phyloP scores from a whole-genome alignment of 2,329 filamentous ascomycete species.

The Aspergillus uvarum region DNA sequence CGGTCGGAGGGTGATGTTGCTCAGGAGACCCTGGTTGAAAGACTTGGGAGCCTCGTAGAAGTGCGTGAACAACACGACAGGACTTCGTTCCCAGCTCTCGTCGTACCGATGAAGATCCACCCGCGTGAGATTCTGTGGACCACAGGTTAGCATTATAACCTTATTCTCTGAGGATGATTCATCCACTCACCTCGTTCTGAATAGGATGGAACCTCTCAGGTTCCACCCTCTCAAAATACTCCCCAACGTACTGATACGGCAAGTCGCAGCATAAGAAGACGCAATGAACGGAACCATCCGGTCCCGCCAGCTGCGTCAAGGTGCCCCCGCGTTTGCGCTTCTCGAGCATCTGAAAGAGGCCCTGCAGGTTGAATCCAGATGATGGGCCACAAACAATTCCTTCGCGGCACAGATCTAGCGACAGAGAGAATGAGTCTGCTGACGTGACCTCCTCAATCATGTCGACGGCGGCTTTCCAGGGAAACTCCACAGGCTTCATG shows the following conservation, averaged over 20 bases:
- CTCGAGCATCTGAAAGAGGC: conserved; percentile 52
- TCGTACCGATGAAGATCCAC: conserved; percentile 58
- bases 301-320: conserved; percentile 46
- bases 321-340: conserved; percentile 49
- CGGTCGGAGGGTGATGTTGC: conserved; percentile 26
- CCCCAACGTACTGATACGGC: conserved; percentile 62
- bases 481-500: conserved; percentile 55
- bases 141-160: conserved; percentile 4
- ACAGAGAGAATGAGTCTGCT: conserved; percentile 53
- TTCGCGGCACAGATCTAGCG: conserved; percentile 56
- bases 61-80: conserved; percentile 40
- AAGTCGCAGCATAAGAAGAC: conserved; percentile 64
- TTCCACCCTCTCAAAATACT: conserved; percentile 60
- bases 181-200: conserved; percentile 42
- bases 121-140: conserved; percentile 44
- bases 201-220: conserved; percentile 52
- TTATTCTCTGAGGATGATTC: neutral
- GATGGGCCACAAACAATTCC: conserved; percentile 62
- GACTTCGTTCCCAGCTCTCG: conserved; percentile 54
- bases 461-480: conserved; percentile 59
- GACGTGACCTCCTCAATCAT: conserved; percentile 58
- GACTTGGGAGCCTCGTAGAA: conserved; percentile 34
- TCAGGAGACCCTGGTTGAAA: conserved; percentile 22
- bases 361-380: conserved; percentile 59
- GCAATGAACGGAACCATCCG: conserved; percentile 51